Evolutionary conservation across 208 protist species (phyloP).

Genomic region (Leptomonas seymouri): DNA sequence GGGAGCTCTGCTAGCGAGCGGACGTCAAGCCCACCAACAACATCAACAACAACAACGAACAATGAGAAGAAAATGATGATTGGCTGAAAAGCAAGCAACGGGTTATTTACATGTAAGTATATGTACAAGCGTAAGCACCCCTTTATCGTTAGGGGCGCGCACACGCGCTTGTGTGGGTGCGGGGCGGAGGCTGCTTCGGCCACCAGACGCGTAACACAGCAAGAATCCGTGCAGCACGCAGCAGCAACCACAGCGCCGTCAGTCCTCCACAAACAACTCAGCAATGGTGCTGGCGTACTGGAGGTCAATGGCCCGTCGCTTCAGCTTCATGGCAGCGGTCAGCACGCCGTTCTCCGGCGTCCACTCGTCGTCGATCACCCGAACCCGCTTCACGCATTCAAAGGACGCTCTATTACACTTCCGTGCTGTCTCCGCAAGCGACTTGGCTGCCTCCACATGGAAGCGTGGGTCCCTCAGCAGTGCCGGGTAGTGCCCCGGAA

Average conservation of each 20-base stretch:
- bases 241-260: background rate
- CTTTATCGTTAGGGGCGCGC: no score
- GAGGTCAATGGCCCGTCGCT: slow-evolving; percentile 62
- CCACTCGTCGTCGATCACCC: slow-evolving; percentile 74
- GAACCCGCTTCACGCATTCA: slow-evolving; percentile 66
- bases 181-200: no score
- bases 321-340: slow-evolving; percentile 85
- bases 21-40: no score
- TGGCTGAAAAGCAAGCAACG: no score
- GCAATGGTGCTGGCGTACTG: slow-evolving; percentile 68
- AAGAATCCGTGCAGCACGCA: no score
- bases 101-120: no score
- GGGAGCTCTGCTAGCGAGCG: no score
- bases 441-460: slow-evolving; percentile 47
- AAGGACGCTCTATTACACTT: slow-evolving; percentile 21
- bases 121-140: no score
- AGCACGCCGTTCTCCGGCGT: slow-evolving; percentile 81
- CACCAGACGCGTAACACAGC: no score
- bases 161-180: no score
- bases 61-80: no score
- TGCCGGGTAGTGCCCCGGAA: slow-evolving; percentile 37
- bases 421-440: slow-evolving; percentile 51
- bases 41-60: no score
- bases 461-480: slow-evolving; percentile 64
- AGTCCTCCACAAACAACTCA: slow-evolving; percentile 63